These are phyloP conservation scores for Boletellus sp. DNA, from an alignment of 768 basidiomycete species.

Conservation along the genomic window DNA sequence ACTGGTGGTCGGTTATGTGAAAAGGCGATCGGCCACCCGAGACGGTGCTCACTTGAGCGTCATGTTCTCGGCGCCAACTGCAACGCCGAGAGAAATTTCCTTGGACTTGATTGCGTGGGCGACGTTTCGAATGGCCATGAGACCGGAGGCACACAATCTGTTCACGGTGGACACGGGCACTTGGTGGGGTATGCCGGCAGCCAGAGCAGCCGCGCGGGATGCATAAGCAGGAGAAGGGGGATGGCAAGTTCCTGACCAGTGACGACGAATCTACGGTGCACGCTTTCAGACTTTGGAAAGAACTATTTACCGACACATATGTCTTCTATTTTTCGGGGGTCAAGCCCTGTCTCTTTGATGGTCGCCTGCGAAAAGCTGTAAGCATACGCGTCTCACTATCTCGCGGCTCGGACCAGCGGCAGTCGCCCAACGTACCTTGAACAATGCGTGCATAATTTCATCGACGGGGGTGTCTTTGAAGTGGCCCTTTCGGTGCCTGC, in stretches of 20 bases:
- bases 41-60: conserved; percentile 54
- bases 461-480: conserved; percentile 87
- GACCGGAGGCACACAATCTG: conserved; percentile 88
- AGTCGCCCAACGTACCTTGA: conserved; percentile 52
- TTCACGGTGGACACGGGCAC: conserved; percentile 92
- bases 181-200: conserved; percentile 82
- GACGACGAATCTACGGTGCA: background rate
- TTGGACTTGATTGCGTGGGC: conserved; percentile 82
- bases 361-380: conserved; percentile 47
- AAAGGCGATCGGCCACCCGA: background rate
- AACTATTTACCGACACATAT: conserved; percentile 69
- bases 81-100: conserved; percentile 84
- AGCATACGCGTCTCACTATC: background rate
- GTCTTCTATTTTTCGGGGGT: conserved; percentile 72
- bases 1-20: conserved; percentile 34
- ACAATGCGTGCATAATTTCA: conserved; percentile 76
- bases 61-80: conserved; percentile 83
- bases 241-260: conserved; percentile 67
- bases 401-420: background rate
- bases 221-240: conserved; percentile 78
- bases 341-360: conserved; percentile 59
- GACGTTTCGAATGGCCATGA: conserved; percentile 90
- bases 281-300: background rate
- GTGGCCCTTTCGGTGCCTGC: conserved; percentile 86
- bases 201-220: conserved; percentile 81